Evolutionary conservation across 495 filamentous ascomycete species (phyloP).

Genomic region (Aspergillus ellipticus): DNA sequence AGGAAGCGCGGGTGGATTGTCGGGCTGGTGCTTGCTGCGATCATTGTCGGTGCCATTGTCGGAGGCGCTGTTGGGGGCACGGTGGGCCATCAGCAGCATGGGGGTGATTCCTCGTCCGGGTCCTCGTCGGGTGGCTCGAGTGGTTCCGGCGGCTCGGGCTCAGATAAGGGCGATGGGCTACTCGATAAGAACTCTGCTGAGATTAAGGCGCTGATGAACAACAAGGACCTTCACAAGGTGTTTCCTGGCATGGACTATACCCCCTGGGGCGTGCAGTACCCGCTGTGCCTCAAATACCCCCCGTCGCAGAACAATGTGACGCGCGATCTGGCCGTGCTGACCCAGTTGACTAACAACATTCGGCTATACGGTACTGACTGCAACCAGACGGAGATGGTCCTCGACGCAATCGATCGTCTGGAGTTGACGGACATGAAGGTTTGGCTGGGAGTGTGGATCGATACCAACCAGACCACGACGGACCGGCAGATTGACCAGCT

Average conservation of each 20-base stretch:
- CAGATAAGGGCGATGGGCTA: slow-evolving; percentile 53
- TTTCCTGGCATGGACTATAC: slow-evolving; percentile 98
- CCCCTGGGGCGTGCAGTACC: slow-evolving; percentile 85
- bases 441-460: slow-evolving; percentile 95
- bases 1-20: slow-evolving; percentile 73
- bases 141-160: background rate
- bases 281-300: slow-evolving; percentile 72
- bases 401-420: slow-evolving; percentile 74
- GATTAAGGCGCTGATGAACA: slow-evolving; percentile 79
- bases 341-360: slow-evolving; percentile 84
- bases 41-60: slow-evolving; percentile 66
- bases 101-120: slow-evolving; percentile 9
- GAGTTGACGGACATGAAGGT: slow-evolving; percentile 77
- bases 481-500: slow-evolving; percentile 74
- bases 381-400: slow-evolving; percentile 94
- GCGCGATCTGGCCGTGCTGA: slow-evolving; percentile 83
- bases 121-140: slow-evolving; percentile 17
- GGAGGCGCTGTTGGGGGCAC: slow-evolving; percentile 78
- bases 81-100: slow-evolving; percentile 46
- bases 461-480: slow-evolving; percentile 79
- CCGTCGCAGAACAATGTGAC: slow-evolving; percentile 94
- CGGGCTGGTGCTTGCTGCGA: slow-evolving; percentile 52
- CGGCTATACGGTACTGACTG: slow-evolving; percentile 96
- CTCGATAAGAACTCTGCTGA: slow-evolving; percentile 70
- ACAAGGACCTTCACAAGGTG: slow-evolving; percentile 78